Percentiles rank a stretch among this genome's conserved stretches.
Evolutionary conservation across 768 basidiomycete genomes (phyloP).

Genomic region (Mycena albidolilacea): DNA sequence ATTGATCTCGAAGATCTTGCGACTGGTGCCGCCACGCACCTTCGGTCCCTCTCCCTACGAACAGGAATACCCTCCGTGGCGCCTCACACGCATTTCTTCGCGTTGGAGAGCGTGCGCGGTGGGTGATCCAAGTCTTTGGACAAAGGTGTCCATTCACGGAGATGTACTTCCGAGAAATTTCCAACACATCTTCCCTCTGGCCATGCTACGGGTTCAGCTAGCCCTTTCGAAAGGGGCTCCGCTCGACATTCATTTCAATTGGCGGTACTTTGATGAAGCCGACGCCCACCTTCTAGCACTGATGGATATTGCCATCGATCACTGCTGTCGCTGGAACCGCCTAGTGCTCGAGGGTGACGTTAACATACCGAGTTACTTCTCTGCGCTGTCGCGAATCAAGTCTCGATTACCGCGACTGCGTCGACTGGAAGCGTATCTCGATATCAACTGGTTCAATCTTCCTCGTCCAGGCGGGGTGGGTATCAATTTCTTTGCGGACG

Average conservation of each 20-base stretch:
- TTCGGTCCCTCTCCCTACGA: neutral
- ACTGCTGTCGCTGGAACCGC: neutral
- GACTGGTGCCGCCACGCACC: neutral
- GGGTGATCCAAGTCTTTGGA: neutral
- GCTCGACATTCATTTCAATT: neutral
- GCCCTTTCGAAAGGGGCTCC: neutral
- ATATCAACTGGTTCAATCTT: neutral
- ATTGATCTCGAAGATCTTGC: neutral
- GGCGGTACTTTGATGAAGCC: neutral
- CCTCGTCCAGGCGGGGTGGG: neutral
- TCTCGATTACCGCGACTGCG: neutral
- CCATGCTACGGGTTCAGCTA: neutral
- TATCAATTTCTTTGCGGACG: neutral
- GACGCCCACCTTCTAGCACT: neutral
- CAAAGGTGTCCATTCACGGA: neutral
- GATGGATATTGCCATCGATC: neutral
- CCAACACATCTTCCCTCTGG: neutral
- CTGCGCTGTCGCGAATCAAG: conserved; percentile 1
- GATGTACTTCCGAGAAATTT: neutral
- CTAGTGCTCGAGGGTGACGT: conserved; percentile 1
- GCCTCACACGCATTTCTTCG: neutral
- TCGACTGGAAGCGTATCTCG: neutral
- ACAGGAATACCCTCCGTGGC: neutral
- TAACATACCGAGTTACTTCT: neutral
- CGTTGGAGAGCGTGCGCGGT: neutral